Evolutionary conservation across 2,329 filamentous ascomycete genomes (phyloP), one percentile per base, ranked within the genome.

Genomic region (Phyllosticta paracitricarpa): DNA sequence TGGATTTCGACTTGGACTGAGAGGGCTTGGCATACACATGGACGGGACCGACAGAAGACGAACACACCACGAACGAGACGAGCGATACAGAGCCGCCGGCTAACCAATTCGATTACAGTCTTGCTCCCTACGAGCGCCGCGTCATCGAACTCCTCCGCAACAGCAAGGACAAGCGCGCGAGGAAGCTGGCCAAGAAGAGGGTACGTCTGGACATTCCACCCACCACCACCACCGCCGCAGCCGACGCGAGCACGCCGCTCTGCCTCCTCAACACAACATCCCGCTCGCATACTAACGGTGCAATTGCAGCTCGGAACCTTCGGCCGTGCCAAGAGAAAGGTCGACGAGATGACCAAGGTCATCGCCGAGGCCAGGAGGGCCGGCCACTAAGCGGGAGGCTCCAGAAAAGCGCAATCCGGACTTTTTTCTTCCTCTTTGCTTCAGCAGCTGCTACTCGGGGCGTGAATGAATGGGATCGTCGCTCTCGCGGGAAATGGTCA

Each of bases 101-200:
- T 64, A 58, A 64, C 61, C n/a, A 33, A 30, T 54, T 62, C 25
- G 17, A 30, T 24, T 61, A 51, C 64, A 88, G 89, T 76, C 89
- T 94, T 71, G 90, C 90, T 71, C 90, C 90, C 75, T 94, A 99
- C 79, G 94, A 99, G 88, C 93, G 94, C 81, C 91, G 94, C 77
- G 90, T 99, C 72, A 96, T 99, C 77, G 94, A 99, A 86, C 84
- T 99, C 78, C 89, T 99, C 81, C 91, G 94, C 75, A 99, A 99
- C 89, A 88, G 85, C 84, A 95, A 96, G 84, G 94, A 99, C 82
- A 97, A 97, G 90, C 91, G 93, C 81, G 93, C 93, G 75, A 87
- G 93, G 73, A 97, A 97, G 88, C 89, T 97, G 76, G 93, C 93
- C 75, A 97, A 97, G 92, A 97, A 96, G 89, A 88, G 93, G 80